These are phyloP conservation scores for Pichia sp. DNA, from an alignment of 1,139 yeast genomes.

Conservation along the genomic window DNA sequence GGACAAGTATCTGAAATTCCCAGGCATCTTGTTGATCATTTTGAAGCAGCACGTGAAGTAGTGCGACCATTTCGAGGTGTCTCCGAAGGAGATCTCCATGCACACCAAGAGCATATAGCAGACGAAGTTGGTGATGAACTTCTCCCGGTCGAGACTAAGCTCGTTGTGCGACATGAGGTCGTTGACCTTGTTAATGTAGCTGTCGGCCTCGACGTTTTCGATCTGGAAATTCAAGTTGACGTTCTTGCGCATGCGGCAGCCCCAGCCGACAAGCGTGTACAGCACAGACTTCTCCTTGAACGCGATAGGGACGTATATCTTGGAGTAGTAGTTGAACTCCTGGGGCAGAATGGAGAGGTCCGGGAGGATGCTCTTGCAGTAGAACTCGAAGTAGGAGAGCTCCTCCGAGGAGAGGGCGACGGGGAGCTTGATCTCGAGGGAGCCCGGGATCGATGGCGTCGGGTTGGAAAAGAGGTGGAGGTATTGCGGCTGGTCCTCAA, in stretches of 20 bases:
- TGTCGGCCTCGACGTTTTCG: slow-evolving; percentile 23
- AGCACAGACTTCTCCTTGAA: slow-evolving; percentile 32
- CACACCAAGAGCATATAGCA: slow-evolving; percentile 35
- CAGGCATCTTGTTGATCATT: slow-evolving; percentile 33
- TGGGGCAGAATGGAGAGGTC: slow-evolving; percentile 34
- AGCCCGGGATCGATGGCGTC: slow-evolving; percentile 10
- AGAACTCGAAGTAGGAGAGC: slow-evolving; percentile 31
- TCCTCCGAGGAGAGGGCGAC: slow-evolving; percentile 22
- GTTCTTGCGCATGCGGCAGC: slow-evolving; percentile 26
- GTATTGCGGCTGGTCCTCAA: slow-evolving; percentile 19
- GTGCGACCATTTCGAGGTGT: slow-evolving; percentile 34
- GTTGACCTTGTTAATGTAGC: slow-evolving; percentile 23
- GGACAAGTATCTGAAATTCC: slow-evolving; percentile 28
- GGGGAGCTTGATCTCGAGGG: slow-evolving; percentile 24
- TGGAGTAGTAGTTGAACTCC: slow-evolving; percentile 33
- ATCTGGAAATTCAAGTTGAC: slow-evolving; percentile 23
- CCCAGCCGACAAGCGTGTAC: slow-evolving; percentile 35
- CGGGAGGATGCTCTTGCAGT: slow-evolving; percentile 33
- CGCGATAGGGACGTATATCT: slow-evolving; percentile 35
- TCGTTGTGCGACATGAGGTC: slow-evolving; percentile 14
- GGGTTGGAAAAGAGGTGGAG: slow-evolving; percentile 12
- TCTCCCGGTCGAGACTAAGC: slow-evolving; percentile 17
- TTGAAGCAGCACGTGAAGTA: slow-evolving; percentile 34
- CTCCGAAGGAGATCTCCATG: slow-evolving; percentile 37
- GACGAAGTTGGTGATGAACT: slow-evolving; percentile 32